Evolutionary conservation across 2,329 filamentous ascomycete genomes (phyloP).

Genomic region (Pseudogymnoascus pannorum): DNA sequence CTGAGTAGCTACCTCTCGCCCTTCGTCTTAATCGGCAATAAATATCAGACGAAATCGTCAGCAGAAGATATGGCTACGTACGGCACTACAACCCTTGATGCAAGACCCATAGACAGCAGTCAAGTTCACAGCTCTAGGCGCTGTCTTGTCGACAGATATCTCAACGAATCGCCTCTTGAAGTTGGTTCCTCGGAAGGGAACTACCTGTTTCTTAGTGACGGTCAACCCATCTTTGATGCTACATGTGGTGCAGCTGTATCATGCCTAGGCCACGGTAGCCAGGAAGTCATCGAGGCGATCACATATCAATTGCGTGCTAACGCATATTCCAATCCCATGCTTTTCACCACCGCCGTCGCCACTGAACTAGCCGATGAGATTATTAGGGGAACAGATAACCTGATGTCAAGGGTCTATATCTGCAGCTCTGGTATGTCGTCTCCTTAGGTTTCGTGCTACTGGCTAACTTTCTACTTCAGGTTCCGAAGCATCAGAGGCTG

Average conservation of each 20-base stretch:
- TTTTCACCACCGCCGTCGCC: slow-evolving; percentile 47
- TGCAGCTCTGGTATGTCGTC: slow-evolving; percentile 37
- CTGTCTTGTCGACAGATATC: too few relatives aligned
- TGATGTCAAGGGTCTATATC: slow-evolving; percentile 48
- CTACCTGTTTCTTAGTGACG: slow-evolving; percentile 29
- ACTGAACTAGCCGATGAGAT: slow-evolving; percentile 37
- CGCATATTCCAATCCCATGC: slow-evolving; percentile 51
- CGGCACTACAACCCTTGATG: too few relatives aligned
- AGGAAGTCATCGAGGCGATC: slow-evolving; percentile 53
- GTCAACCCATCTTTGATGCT: slow-evolving; percentile 60
- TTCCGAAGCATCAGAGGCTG: slow-evolving; percentile 62
- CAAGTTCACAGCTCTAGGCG: too few relatives aligned
- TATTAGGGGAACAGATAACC: slow-evolving; percentile 33
- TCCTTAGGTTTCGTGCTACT: not conserved
- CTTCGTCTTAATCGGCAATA: too few relatives aligned
- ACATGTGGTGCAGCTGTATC: slow-evolving; percentile 67
- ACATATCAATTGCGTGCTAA: slow-evolving; percentile 47
- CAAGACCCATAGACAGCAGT: too few relatives aligned
- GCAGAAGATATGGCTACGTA: too few relatives aligned
- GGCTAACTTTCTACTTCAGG: slow-evolving; percentile 28
- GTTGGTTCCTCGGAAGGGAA: not conserved
- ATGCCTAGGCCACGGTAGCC: slow-evolving; percentile 60
- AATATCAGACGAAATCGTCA: too few relatives aligned
- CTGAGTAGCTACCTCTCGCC: too few relatives aligned
- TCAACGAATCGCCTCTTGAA: too few relatives aligned